Percentiles rank a stretch among this genome's conserved stretches.
Evolutionary conservation across 73 alveolate genomes (phyloP).

Genomic region (Paramecium pentaurelia): DNA sequence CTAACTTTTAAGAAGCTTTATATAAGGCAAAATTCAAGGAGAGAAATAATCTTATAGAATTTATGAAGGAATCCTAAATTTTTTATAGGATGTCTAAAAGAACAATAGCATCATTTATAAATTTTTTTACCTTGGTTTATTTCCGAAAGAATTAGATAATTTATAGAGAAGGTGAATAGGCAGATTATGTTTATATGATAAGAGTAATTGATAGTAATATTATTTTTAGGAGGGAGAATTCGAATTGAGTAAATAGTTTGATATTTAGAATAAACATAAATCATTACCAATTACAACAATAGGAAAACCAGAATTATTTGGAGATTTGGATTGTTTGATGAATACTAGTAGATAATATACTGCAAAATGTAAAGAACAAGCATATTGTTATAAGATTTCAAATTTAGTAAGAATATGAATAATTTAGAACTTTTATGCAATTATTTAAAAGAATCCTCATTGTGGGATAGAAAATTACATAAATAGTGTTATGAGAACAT

Average conservation of each 20-base stretch:
- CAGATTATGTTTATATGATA: neutral
- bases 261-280: neutral
- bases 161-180: neutral
- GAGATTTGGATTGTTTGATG: slow-evolving; percentile 14
- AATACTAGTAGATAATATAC: neutral
- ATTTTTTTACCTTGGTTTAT: neutral
- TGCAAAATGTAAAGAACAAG: neutral
- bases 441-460: neutral
- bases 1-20: neutral
- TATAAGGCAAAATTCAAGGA: neutral
- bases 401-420: neutral
- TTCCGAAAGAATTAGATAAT: neutral
- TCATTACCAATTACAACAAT: neutral
- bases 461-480: neutral
- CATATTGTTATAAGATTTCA: neutral
- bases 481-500: neutral
- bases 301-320: neutral
- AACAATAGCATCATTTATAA: neutral
- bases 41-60: neutral
- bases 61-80: neutral
- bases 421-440: neutral
- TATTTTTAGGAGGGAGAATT: slow-evolving; percentile 13
- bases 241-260: neutral
- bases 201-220: neutral
- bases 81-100: neutral